Conservation (phyloP, 164 flowering plant genomes). For the Nelumbo lutea region DNA sequence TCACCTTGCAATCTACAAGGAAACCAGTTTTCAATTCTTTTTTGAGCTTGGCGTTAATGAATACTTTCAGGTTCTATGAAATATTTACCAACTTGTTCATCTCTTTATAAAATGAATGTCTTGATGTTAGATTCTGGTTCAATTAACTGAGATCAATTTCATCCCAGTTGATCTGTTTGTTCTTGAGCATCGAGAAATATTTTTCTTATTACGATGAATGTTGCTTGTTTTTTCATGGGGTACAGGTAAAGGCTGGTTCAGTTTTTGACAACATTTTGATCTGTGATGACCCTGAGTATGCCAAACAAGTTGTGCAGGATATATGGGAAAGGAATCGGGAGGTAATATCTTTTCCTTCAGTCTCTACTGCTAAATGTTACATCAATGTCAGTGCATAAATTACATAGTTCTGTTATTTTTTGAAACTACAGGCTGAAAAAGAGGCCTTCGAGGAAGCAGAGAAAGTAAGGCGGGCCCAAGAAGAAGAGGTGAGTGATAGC, state of each 20-base stretch:
- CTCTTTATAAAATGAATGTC: too few species aligned
- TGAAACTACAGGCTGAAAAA: constrained; percentile 52
- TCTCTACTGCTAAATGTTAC: too few species aligned
- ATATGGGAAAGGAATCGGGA: constrained; percentile 38
- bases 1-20: too few species aligned
- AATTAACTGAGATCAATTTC: neutral
- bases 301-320: constrained; percentile 51
- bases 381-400: constrained; percentile 2
- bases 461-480: constrained; percentile 62
- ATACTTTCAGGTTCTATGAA: too few species aligned
- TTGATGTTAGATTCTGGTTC: too few species aligned
- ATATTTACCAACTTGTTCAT: too few species aligned
- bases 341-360: constrained; percentile 19
- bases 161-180: neutral
- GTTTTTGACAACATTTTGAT: constrained; percentile 65
- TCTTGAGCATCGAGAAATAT: neutral
- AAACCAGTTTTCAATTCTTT: too few species aligned
- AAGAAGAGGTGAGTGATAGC: constrained; percentile 52
- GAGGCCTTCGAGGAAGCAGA: constrained; percentile 88
- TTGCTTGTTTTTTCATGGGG: constrained; percentile 1
- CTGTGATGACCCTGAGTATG: constrained; percentile 70
- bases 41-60: too few species aligned
- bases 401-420: neutral
- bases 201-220: neutral
- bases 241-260: constrained; percentile 85